These are phyloP conservation scores for Lentinula detonsa DNA, from an alignment of 768 basidiomycete genomes.

Conservation along the genomic window DNA sequence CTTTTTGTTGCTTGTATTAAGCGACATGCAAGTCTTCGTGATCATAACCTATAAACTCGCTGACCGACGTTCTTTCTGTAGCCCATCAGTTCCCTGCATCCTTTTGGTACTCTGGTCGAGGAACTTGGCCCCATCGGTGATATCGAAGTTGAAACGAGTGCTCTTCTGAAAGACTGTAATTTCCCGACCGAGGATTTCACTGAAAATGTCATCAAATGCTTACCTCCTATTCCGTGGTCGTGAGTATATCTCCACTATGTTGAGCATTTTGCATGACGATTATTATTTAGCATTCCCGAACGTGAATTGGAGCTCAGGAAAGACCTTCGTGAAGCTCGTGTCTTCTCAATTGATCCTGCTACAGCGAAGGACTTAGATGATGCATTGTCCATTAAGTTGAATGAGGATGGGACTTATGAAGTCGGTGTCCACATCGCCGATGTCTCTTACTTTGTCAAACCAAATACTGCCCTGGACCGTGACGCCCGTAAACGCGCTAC, in stretches of 20 bases:
- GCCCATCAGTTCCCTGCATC: constrained; percentile 96
- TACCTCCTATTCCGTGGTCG: constrained; percentile 95
- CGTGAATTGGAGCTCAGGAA: constrained; percentile 82
- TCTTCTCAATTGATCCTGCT: constrained; percentile 92
- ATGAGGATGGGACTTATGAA: constrained; percentile 90
- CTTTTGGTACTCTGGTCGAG: constrained; percentile 96
- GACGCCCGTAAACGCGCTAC: constrained; percentile 97
- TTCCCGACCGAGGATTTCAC: constrained; percentile 97
- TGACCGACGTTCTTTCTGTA: constrained; percentile 23
- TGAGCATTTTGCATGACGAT: constrained; percentile 8
- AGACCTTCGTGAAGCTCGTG: constrained; percentile 77
- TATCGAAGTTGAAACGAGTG: constrained; percentile 96
- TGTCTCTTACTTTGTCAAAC: constrained; percentile 92
- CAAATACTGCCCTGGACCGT: constrained; percentile 94
- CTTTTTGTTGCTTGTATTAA: constrained; percentile 98
- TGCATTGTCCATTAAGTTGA: constrained; percentile 81
- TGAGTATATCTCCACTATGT: constrained; percentile 32
- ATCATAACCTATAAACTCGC: neutral
- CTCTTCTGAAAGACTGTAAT: constrained; percentile 96
- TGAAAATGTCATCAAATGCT: constrained; percentile 90
- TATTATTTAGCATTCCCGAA: constrained; percentile 66
- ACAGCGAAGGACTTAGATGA: constrained; percentile 93
- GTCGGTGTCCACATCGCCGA: constrained; percentile 96
- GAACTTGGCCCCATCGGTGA: constrained; percentile 99
- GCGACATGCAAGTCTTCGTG: constrained; percentile 67